phyloP scores from a whole-genome alignment of 2,329 filamentous ascomycete species.

The Fusarium transvaalense region DNA sequence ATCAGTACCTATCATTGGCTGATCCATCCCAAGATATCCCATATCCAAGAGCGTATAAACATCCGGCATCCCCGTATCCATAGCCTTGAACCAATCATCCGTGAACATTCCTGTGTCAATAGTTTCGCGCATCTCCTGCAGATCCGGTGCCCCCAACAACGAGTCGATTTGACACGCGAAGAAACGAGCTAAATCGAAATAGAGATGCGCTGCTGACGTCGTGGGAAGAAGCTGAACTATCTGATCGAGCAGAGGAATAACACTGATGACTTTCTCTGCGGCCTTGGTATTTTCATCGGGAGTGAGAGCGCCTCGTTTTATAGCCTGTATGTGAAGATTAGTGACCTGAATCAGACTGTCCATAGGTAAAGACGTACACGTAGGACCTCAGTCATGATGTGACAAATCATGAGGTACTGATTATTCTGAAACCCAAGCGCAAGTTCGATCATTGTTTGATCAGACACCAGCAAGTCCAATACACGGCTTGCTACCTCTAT shows the following conservation, averaged over 20 bases:
- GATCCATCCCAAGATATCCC: conserved; percentile 20
- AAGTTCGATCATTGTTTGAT: conserved; percentile 10
- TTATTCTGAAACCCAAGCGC: conserved; percentile 19
- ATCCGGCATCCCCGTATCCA: conserved; percentile 14
- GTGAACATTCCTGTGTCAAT: conserved; percentile 24
- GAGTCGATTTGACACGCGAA: conserved; percentile 25
- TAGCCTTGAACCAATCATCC: conserved; percentile 25
- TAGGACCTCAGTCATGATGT: conserved; percentile 4
- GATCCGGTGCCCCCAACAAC: neutral
- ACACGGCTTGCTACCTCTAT: conserved; percentile 12
- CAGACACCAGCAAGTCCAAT: neutral
- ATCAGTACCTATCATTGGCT: conserved; percentile 3
- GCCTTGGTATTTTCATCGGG: neutral
- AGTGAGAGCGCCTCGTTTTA: conserved; percentile 6
- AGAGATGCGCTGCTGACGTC: conserved; percentile 8
- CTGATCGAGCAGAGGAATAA: conserved; percentile 11
- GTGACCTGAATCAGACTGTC: rapidly evolving
- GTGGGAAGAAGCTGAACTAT: conserved; percentile 14
- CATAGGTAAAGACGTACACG: neutral
- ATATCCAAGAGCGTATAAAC: conserved; percentile 13
- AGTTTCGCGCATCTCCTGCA: conserved; percentile 3
- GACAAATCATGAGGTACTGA: conserved; percentile 23
- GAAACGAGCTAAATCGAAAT: conserved; percentile 28
- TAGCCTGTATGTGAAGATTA: neutral
- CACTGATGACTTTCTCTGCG: conserved; percentile 11